Base-by-base conservation (phyloP, 164 flowering plant genomes). In the Litsea cubeba region DNA sequence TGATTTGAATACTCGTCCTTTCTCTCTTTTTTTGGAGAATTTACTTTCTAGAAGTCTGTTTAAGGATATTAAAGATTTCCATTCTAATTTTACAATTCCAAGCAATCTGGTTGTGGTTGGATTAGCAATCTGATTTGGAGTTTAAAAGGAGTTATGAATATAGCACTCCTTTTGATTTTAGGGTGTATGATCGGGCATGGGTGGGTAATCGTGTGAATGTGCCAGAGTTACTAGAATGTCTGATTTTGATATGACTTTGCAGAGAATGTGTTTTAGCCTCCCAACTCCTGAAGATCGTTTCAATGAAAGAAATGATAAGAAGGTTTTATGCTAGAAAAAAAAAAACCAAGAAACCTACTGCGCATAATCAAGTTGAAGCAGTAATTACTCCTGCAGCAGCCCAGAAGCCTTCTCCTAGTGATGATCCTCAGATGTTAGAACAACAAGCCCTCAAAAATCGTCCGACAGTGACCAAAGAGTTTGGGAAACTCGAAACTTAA, bases 261-360 rank as follows among this genome's bases (percentile, higher is more conserved):
- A 95, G 97, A 98, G 97, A 0, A 93, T 95, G 98, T 95, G 99
- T 76, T 95, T 82, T 82, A 87, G 90, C 73, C 91, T 92, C 78
- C 98, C 99, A 26, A 88, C 92, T n/a, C 89, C 76, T 12, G 97
- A 88, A 71, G 94, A 95, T 82, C 99, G 98, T 23, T 95, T 86
- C 86, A 95, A 93, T 81, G 99, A 95, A 26, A 81, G 81, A 49
- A 66, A 76, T n/a, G 87, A 78, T 14, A 85, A 78, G 71, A 78
- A 70, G 32, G 79, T 77, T 23, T 12, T 30, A 30, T 30, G 35
- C 70, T 50, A 69, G 46, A 32, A 74, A 23, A 67, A 82, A 79
- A 67, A 79, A 80, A 62, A 23, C 62, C 3, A 72, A 81, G 71
- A 83, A 81, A 71, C n/a, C 18, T 60, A 69, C 18, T 60, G 71